Evolutionary conservation across 176 grass and related monocot genomes (phyloP), one percentile per base, ranked within the genome.

Genomic region (Cenchrus purpureus): DNA sequence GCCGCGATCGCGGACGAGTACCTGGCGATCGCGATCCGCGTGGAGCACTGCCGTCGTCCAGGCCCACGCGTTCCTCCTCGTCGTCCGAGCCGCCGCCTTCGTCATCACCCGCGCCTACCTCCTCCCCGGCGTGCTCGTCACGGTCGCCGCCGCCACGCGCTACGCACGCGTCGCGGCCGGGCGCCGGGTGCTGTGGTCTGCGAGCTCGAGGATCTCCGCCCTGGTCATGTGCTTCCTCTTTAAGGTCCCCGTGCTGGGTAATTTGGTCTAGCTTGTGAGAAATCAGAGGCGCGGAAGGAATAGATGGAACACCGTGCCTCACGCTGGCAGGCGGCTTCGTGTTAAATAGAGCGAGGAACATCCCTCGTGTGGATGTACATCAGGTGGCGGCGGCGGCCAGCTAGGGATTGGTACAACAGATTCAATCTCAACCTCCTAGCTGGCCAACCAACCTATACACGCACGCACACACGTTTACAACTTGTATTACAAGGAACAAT

Each of bases 101-200:
- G 54, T 32, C 11, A 4, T 17, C 15, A 64, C 9, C 40, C 71
- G 80, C 55, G 56, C 46, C 7, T 65, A 2, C 54, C 85, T 81
- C 62, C 6, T 76, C 79, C 79, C 63, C 31, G 11, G 60, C 34
- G 43, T 87, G 32, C 45, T 77, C 61, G 42, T 82, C 79, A 29
- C 62, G 12, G 52, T 6, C 29, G 60, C 52, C 43, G 31, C 43
- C 8, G 58, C 77, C 51, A 71, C 7, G 57, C 62, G 20, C 19
- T 83, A 44, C 65, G 65, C 57, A n/a, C 45, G 74, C 46, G 31
- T 71, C 86, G 14, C n/a, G n/a, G n/a, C n/a, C n/a, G 12, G 46
- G 73, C 80, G n/a, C 29, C 46, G 80, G 65, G 86, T 32, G 31
- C 65, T 45, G 0, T 73, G 80, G 16, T 0, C 17, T 9, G 52